Conservation (phyloP, 148 eudicot species). For the Vaccinium macrocarpon region DNA sequence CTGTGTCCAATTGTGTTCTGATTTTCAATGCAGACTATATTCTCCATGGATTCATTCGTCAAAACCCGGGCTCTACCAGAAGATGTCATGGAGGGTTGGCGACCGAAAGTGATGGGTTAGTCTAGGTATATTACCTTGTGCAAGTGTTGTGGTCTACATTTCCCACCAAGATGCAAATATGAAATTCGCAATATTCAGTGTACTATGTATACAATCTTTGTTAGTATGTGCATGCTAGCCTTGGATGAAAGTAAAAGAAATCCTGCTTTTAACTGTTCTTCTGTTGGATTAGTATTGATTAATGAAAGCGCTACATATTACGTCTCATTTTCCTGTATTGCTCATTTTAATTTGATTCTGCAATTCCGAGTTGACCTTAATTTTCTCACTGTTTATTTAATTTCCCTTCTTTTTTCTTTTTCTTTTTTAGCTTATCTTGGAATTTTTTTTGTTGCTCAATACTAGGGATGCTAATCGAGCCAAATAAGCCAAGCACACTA, state of each 20-base stretch:
- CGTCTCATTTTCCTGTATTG: no score
- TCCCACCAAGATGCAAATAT: slow-evolving; percentile 12
- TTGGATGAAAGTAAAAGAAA: background rate
- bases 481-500: no score
- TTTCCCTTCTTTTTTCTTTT: background rate
- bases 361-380: background rate
- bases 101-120: slow-evolving; percentile 51
- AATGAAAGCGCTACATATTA: no score
- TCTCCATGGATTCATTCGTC: slow-evolving; percentile 74
- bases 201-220: background rate
- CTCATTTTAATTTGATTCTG: no score
- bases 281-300: background rate
- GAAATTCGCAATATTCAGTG: background rate
- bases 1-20: slow-evolving; percentile 3
- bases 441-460: no score
- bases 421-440: background rate
- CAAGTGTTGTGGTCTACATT: slow-evolving; percentile 4
- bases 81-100: slow-evolving; percentile 86
- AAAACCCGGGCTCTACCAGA: slow-evolving; percentile 56
- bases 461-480: no score
- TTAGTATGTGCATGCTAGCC: slow-evolving; percentile 3
- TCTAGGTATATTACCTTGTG: background rate
- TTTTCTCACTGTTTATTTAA: background rate
- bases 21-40: slow-evolving; percentile 43
- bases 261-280: background rate